Conservation (phyloP, 2,329 filamentous ascomycete species). For the Coleophoma crateriformis region DNA sequence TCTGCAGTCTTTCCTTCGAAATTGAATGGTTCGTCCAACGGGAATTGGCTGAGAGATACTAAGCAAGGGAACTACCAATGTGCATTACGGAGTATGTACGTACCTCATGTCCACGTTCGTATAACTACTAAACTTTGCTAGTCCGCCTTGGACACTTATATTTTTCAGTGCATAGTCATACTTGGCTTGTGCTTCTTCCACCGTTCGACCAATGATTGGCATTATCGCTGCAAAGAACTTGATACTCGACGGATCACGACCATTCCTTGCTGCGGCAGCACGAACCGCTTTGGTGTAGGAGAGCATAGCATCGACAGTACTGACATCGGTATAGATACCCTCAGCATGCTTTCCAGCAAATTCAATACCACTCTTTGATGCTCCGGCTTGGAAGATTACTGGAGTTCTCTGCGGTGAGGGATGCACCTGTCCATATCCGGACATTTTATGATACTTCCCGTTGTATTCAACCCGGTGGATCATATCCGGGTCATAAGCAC, state of each 20-base stretch:
- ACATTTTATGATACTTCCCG: slow-evolving; percentile 55
- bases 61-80: too few relatives aligned
- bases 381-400: slow-evolving; percentile 63
- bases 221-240: slow-evolving; percentile 30
- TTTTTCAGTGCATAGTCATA: slow-evolving; percentile 1
- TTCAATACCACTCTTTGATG: slow-evolving; percentile 56
- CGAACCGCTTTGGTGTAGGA: not conserved
- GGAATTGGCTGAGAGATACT: not conserved
- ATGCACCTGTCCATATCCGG: slow-evolving; percentile 50
- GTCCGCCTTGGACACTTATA: not conserved
- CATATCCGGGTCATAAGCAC: slow-evolving; percentile 50
- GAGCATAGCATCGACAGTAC: not conserved
- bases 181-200: slow-evolving; percentile 1
- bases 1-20: not conserved
- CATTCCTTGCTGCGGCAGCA: slow-evolving; percentile 17
- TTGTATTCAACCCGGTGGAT: slow-evolving; percentile 48
- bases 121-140: not conserved
- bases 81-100: too few relatives aligned
- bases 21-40: not conserved
- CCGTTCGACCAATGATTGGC: slow-evolving; percentile 6
- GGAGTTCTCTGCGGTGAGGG: slow-evolving; percentile 63
- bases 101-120: not conserved
- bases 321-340: not conserved
- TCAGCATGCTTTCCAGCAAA: slow-evolving; percentile 49
- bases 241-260: slow-evolving; percentile 51